Conservation (phyloP, 1,284 basidiomycete genomes). For the Tilletia caries region DNA sequence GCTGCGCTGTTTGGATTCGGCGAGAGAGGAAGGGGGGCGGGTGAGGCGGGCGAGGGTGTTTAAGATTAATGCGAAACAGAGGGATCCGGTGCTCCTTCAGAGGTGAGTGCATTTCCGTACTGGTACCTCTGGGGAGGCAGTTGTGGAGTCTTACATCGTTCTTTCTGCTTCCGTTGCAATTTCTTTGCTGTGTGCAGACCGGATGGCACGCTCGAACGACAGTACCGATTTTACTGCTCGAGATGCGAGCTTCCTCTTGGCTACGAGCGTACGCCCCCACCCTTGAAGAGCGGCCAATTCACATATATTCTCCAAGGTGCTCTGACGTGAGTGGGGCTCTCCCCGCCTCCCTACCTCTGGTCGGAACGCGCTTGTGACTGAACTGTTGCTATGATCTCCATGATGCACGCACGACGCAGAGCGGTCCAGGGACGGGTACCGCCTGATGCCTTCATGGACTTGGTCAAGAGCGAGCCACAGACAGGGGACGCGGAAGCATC, state of each 20-base stretch:
- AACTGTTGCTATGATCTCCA: background rate
- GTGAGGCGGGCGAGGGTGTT: conserved; percentile 32
- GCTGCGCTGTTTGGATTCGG: conserved; percentile 36
- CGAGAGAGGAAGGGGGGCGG: conserved; percentile 23
- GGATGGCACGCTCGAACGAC: conserved; percentile 38
- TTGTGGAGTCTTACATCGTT: background rate
- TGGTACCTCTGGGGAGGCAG: background rate
- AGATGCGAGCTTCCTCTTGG: conserved; percentile 43
- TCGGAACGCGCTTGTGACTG: background rate
- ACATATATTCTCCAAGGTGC: conserved; percentile 43
- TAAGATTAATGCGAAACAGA: conserved; percentile 44
- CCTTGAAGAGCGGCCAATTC: conserved; percentile 45
- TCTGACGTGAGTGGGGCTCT: conserved; percentile 20
- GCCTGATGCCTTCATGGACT: background rate
- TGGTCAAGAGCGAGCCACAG: conserved; percentile 5
- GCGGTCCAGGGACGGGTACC: conserved; percentile 3
- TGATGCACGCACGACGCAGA: background rate
- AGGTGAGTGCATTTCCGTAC: conserved; percentile 3
- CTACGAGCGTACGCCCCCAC: conserved; percentile 47
- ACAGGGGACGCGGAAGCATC: no score
- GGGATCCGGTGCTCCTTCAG: conserved; percentile 26
- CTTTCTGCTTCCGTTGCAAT: background rate
- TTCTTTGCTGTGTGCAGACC: conserved; percentile 16
- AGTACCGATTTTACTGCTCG: conserved; percentile 41
- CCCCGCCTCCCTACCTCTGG: background rate